phyloP scores from a whole-genome alignment of 805 yeast genomes.

The Candida loeiensis region DNA sequence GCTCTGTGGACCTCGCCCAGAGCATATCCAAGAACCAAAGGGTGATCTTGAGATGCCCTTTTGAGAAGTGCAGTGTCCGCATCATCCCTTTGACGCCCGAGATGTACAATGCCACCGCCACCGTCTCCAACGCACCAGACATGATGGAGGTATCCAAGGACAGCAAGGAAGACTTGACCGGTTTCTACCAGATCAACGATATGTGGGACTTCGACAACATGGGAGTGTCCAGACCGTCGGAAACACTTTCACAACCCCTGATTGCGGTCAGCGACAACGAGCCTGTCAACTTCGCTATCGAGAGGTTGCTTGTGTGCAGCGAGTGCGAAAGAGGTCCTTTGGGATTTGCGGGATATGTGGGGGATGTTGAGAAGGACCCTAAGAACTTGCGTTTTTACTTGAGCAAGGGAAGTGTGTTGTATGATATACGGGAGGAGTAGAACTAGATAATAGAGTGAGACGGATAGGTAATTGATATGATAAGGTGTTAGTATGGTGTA shows the following conservation, averaged over 20 bases:
- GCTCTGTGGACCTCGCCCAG: not conserved
- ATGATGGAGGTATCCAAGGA: constrained; percentile 17
- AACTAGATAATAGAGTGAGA: not conserved
- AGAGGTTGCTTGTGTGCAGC: constrained; percentile 61
- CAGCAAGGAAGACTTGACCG: constrained; percentile 3
- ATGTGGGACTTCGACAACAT: constrained; percentile 80
- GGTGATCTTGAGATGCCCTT: constrained; percentile 19
- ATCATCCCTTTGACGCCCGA: constrained; percentile 20
- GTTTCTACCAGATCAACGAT: constrained; percentile 47
- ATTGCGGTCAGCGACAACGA: constrained; percentile 13
- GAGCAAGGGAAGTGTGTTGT: constrained; percentile 44
- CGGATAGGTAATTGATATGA: no score
- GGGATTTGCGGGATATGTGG: constrained; percentile 56
- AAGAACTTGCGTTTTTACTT: constrained; percentile 43
- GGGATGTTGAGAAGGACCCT: constrained; percentile 27
- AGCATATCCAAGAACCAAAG: not conserved
- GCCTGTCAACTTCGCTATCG: constrained; percentile 29
- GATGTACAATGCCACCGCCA: constrained; percentile 7
- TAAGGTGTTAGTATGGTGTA: no score
- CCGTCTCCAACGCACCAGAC: constrained; percentile 25
- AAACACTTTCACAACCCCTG: constrained; percentile 22
- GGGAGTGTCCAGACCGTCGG: constrained; percentile 58
- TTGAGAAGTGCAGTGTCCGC: constrained; percentile 18
- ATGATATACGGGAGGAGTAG: constrained; percentile 20
- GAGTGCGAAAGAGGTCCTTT: constrained; percentile 78